Percentiles rank a stretch among this genome's conserved stretches.
Evolutionary conservation across 1,139 yeast species (phyloP).

Genomic region (Hyphopichia burtonii): DNA sequence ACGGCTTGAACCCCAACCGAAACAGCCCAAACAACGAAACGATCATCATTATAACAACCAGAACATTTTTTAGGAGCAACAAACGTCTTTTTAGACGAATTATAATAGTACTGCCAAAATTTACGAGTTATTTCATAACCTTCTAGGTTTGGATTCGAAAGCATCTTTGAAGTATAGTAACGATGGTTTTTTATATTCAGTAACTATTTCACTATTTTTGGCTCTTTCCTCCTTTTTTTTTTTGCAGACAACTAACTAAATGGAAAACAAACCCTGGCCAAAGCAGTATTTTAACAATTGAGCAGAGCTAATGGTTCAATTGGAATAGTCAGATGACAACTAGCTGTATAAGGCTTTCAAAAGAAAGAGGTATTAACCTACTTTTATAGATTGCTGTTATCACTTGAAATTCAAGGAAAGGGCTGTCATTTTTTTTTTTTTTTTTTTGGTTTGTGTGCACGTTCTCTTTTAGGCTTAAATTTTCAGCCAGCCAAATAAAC

Average conservation of each 20-base stretch:
- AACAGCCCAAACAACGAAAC: constrained; percentile 67
- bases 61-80: constrained; percentile 39
- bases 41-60: constrained; percentile 55
- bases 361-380: not conserved
- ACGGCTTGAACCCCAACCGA: constrained; percentile 63
- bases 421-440: not conserved
- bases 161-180: constrained; percentile 11
- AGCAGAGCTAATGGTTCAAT: not conserved
- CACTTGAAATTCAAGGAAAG: not conserved
- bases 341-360: not conserved
- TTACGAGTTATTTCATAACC: constrained; percentile 47
- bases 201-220: not conserved
- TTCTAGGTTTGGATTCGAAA: constrained; percentile 47
- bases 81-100: constrained; percentile 41
- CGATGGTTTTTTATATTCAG: not conserved
- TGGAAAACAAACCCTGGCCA: not conserved
- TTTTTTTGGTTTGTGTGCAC: not conserved
- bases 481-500: not conserved
- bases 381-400: not conserved
- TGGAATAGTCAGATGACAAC: not conserved
- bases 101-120: constrained; percentile 50
- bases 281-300: not conserved
- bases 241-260: not conserved
- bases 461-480: not conserved
- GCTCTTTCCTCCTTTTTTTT: not conserved